phyloP scores from a whole-genome alignment of 1,284 basidiomycete genomes.

The Heterobasidion occidentale region DNA sequence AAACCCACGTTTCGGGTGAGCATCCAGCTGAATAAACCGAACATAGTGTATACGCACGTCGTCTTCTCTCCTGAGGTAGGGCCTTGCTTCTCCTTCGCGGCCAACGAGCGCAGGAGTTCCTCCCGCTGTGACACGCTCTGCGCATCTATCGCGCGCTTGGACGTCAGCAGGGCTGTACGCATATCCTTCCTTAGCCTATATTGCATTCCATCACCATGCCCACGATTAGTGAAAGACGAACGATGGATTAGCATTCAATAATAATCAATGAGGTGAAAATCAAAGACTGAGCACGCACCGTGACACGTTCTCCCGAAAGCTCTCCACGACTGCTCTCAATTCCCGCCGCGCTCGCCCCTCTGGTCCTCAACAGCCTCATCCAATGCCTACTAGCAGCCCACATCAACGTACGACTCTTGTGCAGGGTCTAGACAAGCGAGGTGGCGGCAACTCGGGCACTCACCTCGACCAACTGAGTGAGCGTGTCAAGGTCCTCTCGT shows the following conservation, averaged over 20 bases:
- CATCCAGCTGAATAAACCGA: not conserved
- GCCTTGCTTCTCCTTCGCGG: slow-evolving; percentile 34
- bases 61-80: slow-evolving; percentile 40
- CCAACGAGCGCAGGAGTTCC: slow-evolving; percentile 51
- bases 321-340: slow-evolving; percentile 42
- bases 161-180: slow-evolving; percentile 57
- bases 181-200: slow-evolving; percentile 47
- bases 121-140: slow-evolving; percentile 50
- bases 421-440: not conserved
- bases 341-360: slow-evolving; percentile 42
- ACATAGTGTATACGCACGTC: slow-evolving; percentile 31
- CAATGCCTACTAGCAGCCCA: slow-evolving; percentile 38
- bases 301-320: slow-evolving; percentile 35
- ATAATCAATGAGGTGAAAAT: too few relatives aligned
- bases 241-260: not conserved
- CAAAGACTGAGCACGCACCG: slow-evolving; percentile 31
- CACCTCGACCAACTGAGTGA: slow-evolving; percentile 66
- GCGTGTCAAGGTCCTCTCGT: slow-evolving; percentile 62
- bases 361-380: slow-evolving; percentile 64
- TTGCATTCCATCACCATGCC: not conserved
- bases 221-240: not conserved
- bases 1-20: not conserved
- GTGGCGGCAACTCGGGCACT: slow-evolving; percentile 14
- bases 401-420: not conserved
- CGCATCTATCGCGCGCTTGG: slow-evolving; percentile 65